Evolutionary conservation across 2,329 filamentous ascomycete genomes (phyloP).

Genomic region (Amauroascus verrucosus): DNA sequence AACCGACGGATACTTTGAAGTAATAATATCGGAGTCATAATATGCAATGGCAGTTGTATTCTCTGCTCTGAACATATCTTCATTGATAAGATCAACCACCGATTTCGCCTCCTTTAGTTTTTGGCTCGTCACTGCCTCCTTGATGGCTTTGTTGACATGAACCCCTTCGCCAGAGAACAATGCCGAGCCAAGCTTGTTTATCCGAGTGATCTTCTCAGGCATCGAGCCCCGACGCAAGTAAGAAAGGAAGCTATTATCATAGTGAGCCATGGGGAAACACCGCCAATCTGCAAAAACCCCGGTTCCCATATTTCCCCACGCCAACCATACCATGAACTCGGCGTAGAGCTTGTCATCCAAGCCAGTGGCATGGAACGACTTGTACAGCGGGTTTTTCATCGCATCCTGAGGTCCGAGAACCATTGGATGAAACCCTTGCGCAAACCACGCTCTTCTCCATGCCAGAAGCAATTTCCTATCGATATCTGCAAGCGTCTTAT

Average conservation of each 20-base stretch:
- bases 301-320: conserved; percentile 83
- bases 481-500: conserved; percentile 55
- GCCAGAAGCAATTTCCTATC: conserved; percentile 71
- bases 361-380: conserved; percentile 51
- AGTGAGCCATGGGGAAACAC: conserved; percentile 72
- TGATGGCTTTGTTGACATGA: conserved; percentile 54
- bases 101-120: conserved; percentile 49
- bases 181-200: conserved; percentile 59
- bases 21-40: conserved; percentile 57
- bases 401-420: conserved; percentile 73
- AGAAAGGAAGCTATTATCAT: conserved; percentile 60
- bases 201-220: conserved; percentile 57
- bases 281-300: conserved; percentile 70
- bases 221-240: conserved; percentile 69
- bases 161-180: conserved; percentile 61
- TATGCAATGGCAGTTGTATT: conserved; percentile 61
- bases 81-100: conserved; percentile 52
- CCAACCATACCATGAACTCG: conserved; percentile 75
- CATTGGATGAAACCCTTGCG: conserved; percentile 77
- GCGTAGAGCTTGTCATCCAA: conserved; percentile 53
- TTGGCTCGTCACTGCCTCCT: conserved; percentile 47
- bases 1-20: conserved; percentile 56
- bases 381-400: conserved; percentile 69
- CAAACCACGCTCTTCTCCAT: conserved; percentile 94
- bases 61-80: conserved; percentile 56